Conservation (phyloP, 352 stramenopile genomes). For the Phytophthora tentaculata region DNA sequence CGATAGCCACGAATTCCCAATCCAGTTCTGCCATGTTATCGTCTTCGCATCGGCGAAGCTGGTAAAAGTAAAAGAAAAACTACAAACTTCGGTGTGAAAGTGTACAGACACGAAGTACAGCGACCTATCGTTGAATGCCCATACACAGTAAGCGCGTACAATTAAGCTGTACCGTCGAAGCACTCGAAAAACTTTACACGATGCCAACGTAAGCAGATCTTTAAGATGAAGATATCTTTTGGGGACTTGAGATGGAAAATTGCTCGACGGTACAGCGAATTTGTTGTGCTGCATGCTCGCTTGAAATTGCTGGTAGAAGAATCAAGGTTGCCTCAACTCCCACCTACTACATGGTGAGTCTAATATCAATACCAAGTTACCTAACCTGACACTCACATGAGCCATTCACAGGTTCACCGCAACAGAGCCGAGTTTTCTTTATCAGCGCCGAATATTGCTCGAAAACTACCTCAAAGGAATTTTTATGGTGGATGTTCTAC, state of each 20-base stretch:
- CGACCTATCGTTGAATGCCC: conserved; percentile 49
- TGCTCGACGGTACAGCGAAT: conserved; percentile 51
- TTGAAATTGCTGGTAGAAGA: conserved; percentile 19
- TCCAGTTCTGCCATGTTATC: conserved; percentile 8
- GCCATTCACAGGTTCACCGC: conserved; percentile 32
- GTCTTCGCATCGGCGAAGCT: conserved; percentile 8
- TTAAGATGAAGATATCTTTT: conserved; percentile 47
- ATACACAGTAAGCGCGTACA: conserved; percentile 37
- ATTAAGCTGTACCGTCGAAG: neutral
- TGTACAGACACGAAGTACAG: conserved; percentile 44
- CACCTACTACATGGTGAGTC: conserved; percentile 48
- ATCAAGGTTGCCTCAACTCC: conserved; percentile 36
- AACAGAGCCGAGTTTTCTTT: conserved; percentile 50
- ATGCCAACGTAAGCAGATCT: conserved; percentile 35
- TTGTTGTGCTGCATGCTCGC: conserved; percentile 43
- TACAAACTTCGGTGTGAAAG: conserved; percentile 30
- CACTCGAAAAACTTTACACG: neutral
- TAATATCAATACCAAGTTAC: neutral
- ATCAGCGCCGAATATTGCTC: conserved; percentile 43
- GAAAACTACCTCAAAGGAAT: conserved; percentile 54
- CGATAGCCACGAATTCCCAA: conserved; percentile 5
- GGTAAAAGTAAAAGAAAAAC: neutral
- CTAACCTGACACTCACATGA: neutral
- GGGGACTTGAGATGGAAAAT: conserved; percentile 53
- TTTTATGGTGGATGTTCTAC: conserved; percentile 46